These are phyloP conservation scores for Juglanconis sp. DNA, from an alignment of 2,329 filamentous ascomycete genomes.

Conservation along the genomic window DNA sequence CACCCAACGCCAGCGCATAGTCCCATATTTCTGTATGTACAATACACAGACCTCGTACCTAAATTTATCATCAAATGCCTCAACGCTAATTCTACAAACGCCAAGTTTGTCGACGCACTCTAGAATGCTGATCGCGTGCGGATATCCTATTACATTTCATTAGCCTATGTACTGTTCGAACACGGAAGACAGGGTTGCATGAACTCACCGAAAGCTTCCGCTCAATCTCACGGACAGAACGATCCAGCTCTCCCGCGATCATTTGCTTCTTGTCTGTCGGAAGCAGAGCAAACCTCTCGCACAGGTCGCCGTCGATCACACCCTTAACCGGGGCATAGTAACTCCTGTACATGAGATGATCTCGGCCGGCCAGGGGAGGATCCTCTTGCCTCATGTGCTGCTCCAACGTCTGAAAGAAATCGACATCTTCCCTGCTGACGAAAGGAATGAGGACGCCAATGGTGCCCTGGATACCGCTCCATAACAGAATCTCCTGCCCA, in stretches of 20 bases:
- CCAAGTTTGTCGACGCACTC: not conserved
- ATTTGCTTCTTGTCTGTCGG: slow-evolving; percentile 88
- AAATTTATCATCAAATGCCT: slow-evolving; percentile 7
- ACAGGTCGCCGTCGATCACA: slow-evolving; percentile 93
- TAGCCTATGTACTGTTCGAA: slow-evolving; percentile 22
- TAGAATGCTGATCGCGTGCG: slow-evolving; percentile 59
- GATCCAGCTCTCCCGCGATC: slow-evolving; percentile 90
- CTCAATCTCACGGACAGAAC: slow-evolving; percentile 89
- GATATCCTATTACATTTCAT: slow-evolving; percentile 42
- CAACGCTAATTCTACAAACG: slow-evolving; percentile 10
- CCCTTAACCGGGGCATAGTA: slow-evolving; percentile 98
- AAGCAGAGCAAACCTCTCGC: slow-evolving; percentile 83
- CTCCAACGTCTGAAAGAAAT: slow-evolving; percentile 96
- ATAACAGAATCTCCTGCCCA: slow-evolving; percentile 85
- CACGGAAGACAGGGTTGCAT: not conserved
- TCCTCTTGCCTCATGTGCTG: slow-evolving; percentile 83
- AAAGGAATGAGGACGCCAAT: slow-evolving; percentile 93
- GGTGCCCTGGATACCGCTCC: slow-evolving; percentile 92
- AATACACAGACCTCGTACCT: slow-evolving; percentile 9
- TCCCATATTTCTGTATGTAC: slow-evolving; percentile 6
- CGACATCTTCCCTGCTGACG: slow-evolving; percentile 84
- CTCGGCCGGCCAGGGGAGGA: slow-evolving; percentile 81
- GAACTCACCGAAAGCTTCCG: slow-evolving; percentile 77
- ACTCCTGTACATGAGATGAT: slow-evolving; percentile 91
- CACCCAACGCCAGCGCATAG: slow-evolving; percentile 8